Base-by-base conservation (phyloP, 2,329 filamentous ascomycete species). In the Curvularia lunata region DNA sequence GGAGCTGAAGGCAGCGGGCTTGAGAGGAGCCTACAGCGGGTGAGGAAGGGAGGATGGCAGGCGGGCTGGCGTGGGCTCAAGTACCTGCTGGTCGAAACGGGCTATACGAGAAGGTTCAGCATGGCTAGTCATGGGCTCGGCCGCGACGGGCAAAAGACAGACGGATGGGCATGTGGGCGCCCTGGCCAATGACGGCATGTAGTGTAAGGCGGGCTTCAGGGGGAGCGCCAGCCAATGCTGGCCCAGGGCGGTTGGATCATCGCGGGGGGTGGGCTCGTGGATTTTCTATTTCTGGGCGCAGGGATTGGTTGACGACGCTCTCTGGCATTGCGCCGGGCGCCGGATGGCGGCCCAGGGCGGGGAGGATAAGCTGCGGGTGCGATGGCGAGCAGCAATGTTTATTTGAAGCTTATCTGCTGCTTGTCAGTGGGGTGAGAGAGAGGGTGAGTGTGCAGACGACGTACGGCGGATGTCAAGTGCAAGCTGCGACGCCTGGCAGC, bases 201-300 rank as follows among this genome's bases (percentile, higher is more conserved):
- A 18, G 23, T 32, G 4, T n/a, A 7, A 19, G 52, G 53, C 59
- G 51, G 49, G 62, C 54, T 56, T 59, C 64, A 55, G 46, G 63
- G 62, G 63, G 56, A 57, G 70, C 70, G 64, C 54, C 50, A 47
- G 69, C 67, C 67, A 68, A 68, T 68, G 61, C 61, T 52, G 65
- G 56, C 53, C 49, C 52, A 42, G 54, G 45, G 53, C 47, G 61
- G 58, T 52, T 50, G 42, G 70, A 72, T 72, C 65, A 53, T 58
- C 65, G 60, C 64, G 58, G 58, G 68, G 63, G 43, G 55, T 30
- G 43, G 43, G 57, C 61, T 56, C 48, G 66, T 57, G 50, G 56
- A 42, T 41, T 40, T 51, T 64, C 68, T 70, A 70, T 73, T 70
- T 64, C 63, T 65, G 62, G 68, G 62, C 66, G 50, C 23, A 59